Conservation (phyloP, 495 filamentous ascomycete species). For the Haplographium delicatum region DNA sequence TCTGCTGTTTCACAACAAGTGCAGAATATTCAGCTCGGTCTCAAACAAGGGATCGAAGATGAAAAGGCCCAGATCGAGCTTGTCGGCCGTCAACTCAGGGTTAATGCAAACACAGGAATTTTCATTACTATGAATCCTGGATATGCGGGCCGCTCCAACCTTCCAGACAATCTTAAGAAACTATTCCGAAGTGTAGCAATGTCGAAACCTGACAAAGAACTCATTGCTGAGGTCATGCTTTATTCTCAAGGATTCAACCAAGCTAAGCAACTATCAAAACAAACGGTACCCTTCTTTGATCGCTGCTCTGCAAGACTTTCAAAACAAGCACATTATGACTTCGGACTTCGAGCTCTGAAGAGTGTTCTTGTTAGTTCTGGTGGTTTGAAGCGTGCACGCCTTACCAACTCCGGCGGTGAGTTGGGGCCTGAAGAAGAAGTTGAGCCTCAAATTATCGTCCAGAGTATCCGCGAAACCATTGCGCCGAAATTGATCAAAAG, state of each 20-base stretch:
- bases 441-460: constrained; percentile 97
- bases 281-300: constrained; percentile 97
- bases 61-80: constrained; percentile 85
- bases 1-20: constrained; percentile 98
- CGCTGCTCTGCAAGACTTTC: constrained; percentile 72
- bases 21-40: constrained; percentile 95
- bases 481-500: constrained; percentile 90
- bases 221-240: constrained; percentile 98
- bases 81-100: constrained; percentile 77
- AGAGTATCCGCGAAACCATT: constrained; percentile 97
- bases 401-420: constrained; percentile 48
- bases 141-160: constrained; percentile 94
- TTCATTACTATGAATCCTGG: constrained; percentile 99
- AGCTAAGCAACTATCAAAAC: constrained; percentile 85
- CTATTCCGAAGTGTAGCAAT: constrained; percentile 98
- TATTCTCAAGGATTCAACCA: constrained; percentile 98
- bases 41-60: constrained; percentile 74
- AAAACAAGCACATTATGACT: constrained; percentile 98
- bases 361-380: constrained; percentile 97
- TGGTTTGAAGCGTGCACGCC: constrained; percentile 81
- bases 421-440: constrained; percentile 67
- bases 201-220: constrained; percentile 99
- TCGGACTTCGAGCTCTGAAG: constrained; percentile 94
- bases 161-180: constrained; percentile 99
- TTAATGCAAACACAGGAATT: constrained; percentile 91